Evolutionary conservation across 805 yeast genomes (phyloP), one percentile per base, ranked within the genome.

Genomic region (Wickerhamiella nectarea): DNA sequence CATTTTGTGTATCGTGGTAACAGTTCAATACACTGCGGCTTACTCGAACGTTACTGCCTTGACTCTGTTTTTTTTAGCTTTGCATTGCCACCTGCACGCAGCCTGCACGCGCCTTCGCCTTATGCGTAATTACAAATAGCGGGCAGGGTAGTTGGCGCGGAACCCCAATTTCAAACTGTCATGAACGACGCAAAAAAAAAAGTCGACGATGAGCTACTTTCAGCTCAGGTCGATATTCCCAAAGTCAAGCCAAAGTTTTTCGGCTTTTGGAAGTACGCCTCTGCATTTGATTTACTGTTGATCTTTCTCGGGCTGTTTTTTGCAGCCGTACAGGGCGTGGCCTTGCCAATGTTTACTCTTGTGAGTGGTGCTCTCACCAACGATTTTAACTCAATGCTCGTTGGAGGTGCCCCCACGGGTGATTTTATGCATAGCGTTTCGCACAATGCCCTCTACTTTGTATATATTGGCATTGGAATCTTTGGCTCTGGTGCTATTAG

Each of bases 311-410:
- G 66, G 2, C 44, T 54, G 14, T 44, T 55, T 21, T 50, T 56
- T 40, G 54, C 70, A 1, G 50, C 61, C 9, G 60, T 61, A 2
- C 61, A 62, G 12, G 69, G 69, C 14, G 66, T 64, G 17, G 63
- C 63, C 17, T 42, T 66, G 43, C 70, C 70, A 1, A 53, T 64
- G 50, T 65, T 64, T 55, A 61, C 66, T n/a, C 48, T 65, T 38
- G 64, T 67, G 7, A 62, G 65, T 22, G 70, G 70, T 21, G 52
- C 55, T 34, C 50, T 66, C 42, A 59, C 71, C 11, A 59, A 59
- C 31, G 57, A 58, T 18, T 63, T 67, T 53, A 55, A 60, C 35
- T 41, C 28, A 1, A 20, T 22, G 14, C 34, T 44, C 2, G 42
- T 38, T 1, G 49, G 44, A 26, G 47, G 51, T 25, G 47, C 56